phyloP scores from a whole-genome alignment of 257 asterid genomes.

The Plantago major region DNA sequence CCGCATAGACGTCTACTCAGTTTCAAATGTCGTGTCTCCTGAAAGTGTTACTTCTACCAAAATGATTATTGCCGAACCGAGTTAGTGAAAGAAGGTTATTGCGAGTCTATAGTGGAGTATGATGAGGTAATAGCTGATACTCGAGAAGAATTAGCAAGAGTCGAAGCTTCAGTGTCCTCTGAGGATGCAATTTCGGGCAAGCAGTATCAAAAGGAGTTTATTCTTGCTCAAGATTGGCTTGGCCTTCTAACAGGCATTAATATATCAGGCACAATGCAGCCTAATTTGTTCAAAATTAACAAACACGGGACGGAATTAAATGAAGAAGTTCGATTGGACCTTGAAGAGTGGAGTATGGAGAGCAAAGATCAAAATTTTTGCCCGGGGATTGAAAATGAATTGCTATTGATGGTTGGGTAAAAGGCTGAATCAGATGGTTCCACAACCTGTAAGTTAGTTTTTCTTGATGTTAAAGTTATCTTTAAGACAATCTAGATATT shows the following conservation, averaged over 20 bases:
- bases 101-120: conserved; percentile 44
- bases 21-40: conserved; percentile 50
- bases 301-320: conserved; percentile 32
- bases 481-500: too few species aligned
- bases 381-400: conserved; percentile 72
- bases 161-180: conserved; percentile 40
- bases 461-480: too few species aligned
- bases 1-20: conserved; percentile 61
- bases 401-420: conserved; percentile 78
- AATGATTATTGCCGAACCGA: conserved; percentile 40
- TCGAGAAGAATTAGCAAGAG: conserved; percentile 66
- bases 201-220: conserved; percentile 41
- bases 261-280: conserved; percentile 34
- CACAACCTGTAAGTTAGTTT: conserved; percentile 76
- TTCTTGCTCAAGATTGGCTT: conserved; percentile 75
- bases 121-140: conserved; percentile 74
- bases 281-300: conserved; percentile 19
- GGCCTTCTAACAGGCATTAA: conserved; percentile 40
- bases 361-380: conserved; percentile 22
- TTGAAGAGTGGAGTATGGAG: conserved; percentile 25
- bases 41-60: conserved; percentile 47
- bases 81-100: conserved; percentile 49
- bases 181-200: conserved; percentile 33
- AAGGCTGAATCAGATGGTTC: conserved; percentile 67
- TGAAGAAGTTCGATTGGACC: conserved; percentile 23